Evolutionary conservation across 331 rosid species (phyloP).

Genomic region (Erythrophleum ivorense): DNA sequence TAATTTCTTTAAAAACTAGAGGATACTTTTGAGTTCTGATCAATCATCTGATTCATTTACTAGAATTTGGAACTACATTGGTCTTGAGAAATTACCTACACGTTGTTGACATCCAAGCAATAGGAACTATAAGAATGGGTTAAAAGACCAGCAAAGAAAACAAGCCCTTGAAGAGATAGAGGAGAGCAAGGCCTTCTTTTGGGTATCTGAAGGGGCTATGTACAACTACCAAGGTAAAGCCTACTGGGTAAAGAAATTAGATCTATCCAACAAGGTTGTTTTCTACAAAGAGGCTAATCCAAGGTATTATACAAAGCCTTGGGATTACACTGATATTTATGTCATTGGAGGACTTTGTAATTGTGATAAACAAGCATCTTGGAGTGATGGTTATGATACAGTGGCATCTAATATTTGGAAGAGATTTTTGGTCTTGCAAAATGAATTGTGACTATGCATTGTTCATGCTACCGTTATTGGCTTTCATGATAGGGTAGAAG

Average conservation of each 20-base stretch:
- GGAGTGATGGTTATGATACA: too few relatives aligned
- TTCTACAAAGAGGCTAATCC: slow-evolving; percentile 73
- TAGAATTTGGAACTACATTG: slow-evolving; percentile 79
- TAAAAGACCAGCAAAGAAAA: slow-evolving; percentile 62
- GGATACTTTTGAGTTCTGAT: slow-evolving; percentile 61
- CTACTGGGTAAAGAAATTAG: slow-evolving; percentile 77
- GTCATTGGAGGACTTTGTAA: slow-evolving; percentile 59
- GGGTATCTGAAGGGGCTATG: slow-evolving; percentile 95
- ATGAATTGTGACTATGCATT: too few relatives aligned
- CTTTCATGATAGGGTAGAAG: too few relatives aligned
- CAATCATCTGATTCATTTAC: slow-evolving; percentile 54
- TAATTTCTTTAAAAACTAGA: slow-evolving; percentile 62
- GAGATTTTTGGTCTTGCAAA: too few relatives aligned
- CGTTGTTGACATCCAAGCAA: slow-evolving; percentile 79
- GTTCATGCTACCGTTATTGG: too few relatives aligned
- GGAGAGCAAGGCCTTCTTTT: slow-evolving; percentile 94
- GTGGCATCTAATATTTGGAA: too few relatives aligned
- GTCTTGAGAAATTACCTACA: slow-evolving; percentile 82
- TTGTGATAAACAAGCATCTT: too few relatives aligned
- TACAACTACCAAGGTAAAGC: slow-evolving; percentile 89
- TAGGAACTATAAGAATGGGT: slow-evolving; percentile 72
- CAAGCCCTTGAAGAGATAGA: slow-evolving; percentile 92
- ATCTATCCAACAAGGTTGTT: slow-evolving; percentile 66
- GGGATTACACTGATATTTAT: slow-evolving; percentile 81
- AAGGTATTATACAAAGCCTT: slow-evolving; percentile 82